These are phyloP conservation scores for Sophora flavescens DNA, from an alignment of 306 rosid genomes.

Conservation along the genomic window DNA sequence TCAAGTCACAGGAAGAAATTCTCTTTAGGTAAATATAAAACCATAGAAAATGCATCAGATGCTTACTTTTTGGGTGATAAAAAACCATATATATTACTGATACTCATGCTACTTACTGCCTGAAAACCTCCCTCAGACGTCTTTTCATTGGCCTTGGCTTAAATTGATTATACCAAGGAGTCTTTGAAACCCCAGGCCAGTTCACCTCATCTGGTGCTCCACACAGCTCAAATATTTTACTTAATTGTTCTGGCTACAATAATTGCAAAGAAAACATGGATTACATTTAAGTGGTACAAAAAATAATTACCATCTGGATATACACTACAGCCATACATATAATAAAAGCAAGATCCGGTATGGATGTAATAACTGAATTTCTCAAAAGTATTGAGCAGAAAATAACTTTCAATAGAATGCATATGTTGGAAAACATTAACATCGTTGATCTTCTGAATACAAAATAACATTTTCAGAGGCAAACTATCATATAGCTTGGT, in stretches of 20 bases:
- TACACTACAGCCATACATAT: slow-evolving; percentile 1
- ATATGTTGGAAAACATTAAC: background rate
- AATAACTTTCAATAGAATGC: background rate
- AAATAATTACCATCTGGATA: background rate
- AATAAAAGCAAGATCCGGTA: slow-evolving; percentile 1
- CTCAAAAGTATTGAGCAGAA: slow-evolving; percentile 15
- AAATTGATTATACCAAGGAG: slow-evolving; percentile 68
- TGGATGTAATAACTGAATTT: slow-evolving; percentile 6
- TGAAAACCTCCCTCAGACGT: slow-evolving; percentile 68
- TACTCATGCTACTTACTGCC: slow-evolving; percentile 57
- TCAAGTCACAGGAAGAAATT: slow-evolving; percentile 21
- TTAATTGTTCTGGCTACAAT: slow-evolving; percentile 75
- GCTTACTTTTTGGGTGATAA: background rate
- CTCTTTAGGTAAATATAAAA: slow-evolving; percentile 23
- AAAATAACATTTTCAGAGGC: slow-evolving; percentile 5
- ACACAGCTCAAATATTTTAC: slow-evolving; percentile 79
- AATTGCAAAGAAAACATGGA: slow-evolving; percentile 8
- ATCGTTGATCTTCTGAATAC: slow-evolving; percentile 7
- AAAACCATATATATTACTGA: background rate
- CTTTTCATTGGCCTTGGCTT: slow-evolving; percentile 76
- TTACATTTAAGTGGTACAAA: slow-evolving; percentile 25
- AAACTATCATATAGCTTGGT: background rate
- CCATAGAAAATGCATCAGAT: background rate
- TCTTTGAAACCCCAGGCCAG: slow-evolving; percentile 79
- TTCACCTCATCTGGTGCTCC: slow-evolving; percentile 76